Evolutionary conservation across 2,329 filamentous ascomycete species (phyloP), one percentile per base, ranked within the genome.

Genomic region (Plenodomus lindquistii): DNA sequence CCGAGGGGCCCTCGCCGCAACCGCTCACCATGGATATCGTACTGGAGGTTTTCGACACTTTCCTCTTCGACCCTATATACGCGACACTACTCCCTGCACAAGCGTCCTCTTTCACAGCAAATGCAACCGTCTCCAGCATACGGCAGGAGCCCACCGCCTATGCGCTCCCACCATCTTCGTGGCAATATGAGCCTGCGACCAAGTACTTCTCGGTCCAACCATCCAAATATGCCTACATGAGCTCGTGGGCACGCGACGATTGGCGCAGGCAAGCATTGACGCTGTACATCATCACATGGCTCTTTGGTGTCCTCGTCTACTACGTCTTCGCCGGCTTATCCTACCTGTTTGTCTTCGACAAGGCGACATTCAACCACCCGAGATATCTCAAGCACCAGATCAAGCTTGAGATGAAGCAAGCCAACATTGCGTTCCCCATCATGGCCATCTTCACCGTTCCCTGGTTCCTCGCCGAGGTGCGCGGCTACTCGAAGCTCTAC

Each of bases 301-400:
- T 96, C 61, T 96, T 96, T 65, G 93, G 92, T 46, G 74, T 92
- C 27, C 57, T 91, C 39, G 79, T 94, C 46, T 97, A 97, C 81
- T 96, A 93, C 72, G 64, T 89, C 57, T 91, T 90, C 69, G 89
- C 92, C 3, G 81, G 86, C 5, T 79, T 95, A 16, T 96, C 91
- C 15, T 97, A 95, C 75, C 65, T 87, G 66, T 87, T 96, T 76
- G 81, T 97, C 68, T 97, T 96, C 77, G 92, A 97, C 75, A 94
- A 97, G 75, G 82, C 85, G 36, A 94, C 89, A 37, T 85, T 93
- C 75, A 79, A 90, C 43, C 93, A 97, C 72, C 93, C 93, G 40
- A 94, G 94, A 69, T 97, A 93, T 74, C 86, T 97, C 67, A 95
- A 94, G 77, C 93, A 96, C 75, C 93, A 97, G 73, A 87, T 97